Evolutionary conservation across 495 filamentous ascomycete species (phyloP), one percentile per base, ranked within the genome.

Genomic region (Cercophora newfieldiana): DNA sequence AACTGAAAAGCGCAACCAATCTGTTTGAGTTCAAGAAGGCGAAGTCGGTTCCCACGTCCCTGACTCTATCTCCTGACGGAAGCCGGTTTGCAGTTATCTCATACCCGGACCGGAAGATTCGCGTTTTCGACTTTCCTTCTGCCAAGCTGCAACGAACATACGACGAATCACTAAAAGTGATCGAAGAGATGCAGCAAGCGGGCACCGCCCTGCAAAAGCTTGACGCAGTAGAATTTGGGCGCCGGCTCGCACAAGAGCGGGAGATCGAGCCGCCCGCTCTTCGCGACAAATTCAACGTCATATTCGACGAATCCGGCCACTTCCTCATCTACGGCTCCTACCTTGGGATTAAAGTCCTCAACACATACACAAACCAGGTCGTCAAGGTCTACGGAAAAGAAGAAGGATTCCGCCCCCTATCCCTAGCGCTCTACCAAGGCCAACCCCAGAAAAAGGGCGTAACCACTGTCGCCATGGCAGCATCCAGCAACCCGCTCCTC

Each of bases 21-120:
- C 83, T 99, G 2, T 98, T 99, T 74, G 94, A 96, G 33, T 99
- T 98, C 81, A 97, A 96, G 71, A 98, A 93, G 77, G 85, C 92
- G 49, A 98, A 97, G 74, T 94, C 92, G 0, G 83, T 89, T 0
- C 93, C 95, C 0, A 84, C 90, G 18, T 90, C 91, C n/a, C 78
- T 99, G 54, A 92, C 90, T 0, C 85, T 99, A 49, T 97, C 94
- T 0, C 92, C 94, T 0, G 90, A 90, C 0, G 91, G 92, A 7
- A 84, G 87, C 30, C 90, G 91, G 22, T 97, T 98, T 72, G 91
- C 90, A 4, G 93, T 93, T 0, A 88, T 96, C 69, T 99, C 95
- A 1, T 89, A 97, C 72, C 95, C 95, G 0, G 95, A 99, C 76
- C 89, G 95, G 22, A 92, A 93, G 73, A 84, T 98, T 22, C 90